Base-by-base conservation (phyloP, 176 grass and related monocot species). In the Oryza nivara region DNA sequence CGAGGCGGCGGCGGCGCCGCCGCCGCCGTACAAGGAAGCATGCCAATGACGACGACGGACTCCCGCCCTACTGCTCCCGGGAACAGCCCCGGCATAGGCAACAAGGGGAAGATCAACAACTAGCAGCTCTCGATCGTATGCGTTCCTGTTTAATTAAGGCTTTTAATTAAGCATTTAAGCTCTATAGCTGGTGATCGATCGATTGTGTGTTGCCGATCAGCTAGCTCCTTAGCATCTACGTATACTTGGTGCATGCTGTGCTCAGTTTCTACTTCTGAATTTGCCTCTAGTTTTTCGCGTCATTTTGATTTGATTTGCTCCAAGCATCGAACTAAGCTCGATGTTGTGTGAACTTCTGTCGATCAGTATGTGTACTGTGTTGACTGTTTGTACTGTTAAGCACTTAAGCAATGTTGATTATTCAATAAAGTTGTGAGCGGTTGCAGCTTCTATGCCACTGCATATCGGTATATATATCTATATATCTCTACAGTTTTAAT, bases 1-100 rank as follows among this genome's bases (percentile, higher is more conserved):
- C 9, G 78, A 68, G 41, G 40, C 26, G 38, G 68, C 20, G 40
- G 2, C 34, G 34, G 2, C 34, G 34, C 34, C 28, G 30, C 78
- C 73, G 26, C 16, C 19, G 54, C 40, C 40, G 4, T 1, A 2
- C 19, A 58, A 58, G 54, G 7, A 58, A n/a, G 54, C n/a, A 90
- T 49, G 84, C 75, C 72, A 38, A 52, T 40, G 63, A 30, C 69
- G 9, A 83, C 84, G 15, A 90, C 75, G 40, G 84, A 90, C 49
- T 63, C 84, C 48, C 58, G 88, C 16, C 12, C 75, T 14, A 90
- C 88, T 0, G 5, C 63, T 47, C 88, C 88, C 7, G 88, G 88
- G 15, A 87, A 90, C 49, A 90, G 88, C 32, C 88, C 88, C 8
- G 88, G 88, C 9, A 83, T 90, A 22, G 88, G 88, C 75, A 90